phyloP scores from a whole-genome alignment of 75 land plant species.

The Cunninghamia lanceolata region DNA sequence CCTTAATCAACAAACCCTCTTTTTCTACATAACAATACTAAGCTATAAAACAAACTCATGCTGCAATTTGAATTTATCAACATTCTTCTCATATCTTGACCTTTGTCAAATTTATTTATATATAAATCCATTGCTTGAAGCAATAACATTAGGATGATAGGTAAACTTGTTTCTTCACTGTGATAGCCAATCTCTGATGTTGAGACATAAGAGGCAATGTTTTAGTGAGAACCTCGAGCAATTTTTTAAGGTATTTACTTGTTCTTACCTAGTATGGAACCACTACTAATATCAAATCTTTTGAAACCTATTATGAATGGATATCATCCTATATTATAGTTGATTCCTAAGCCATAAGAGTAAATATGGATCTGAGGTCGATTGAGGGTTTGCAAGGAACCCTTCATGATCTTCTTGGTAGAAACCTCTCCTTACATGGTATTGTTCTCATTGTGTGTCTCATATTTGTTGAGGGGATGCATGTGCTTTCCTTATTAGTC shows the following conservation, averaged over 20 bases:
- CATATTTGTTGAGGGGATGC: no score
- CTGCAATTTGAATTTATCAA: slow-evolving; percentile 32
- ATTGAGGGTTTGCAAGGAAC: no score
- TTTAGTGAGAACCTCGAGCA: slow-evolving; percentile 73
- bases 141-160: slow-evolving; percentile 50
- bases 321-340: slow-evolving; percentile 52
- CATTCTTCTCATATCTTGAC: not conserved
- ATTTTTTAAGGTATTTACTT: slow-evolving; percentile 29
- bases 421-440: no score
- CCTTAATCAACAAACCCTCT: no score
- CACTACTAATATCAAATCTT: slow-evolving; percentile 62
- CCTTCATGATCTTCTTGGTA: no score
- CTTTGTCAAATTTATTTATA: not conserved
- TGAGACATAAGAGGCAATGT: slow-evolving; percentile 64
- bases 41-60: slow-evolving; percentile 42
- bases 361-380: no score
- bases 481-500: no score
- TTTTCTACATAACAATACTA: no score
- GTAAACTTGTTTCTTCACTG: slow-evolving; percentile 56
- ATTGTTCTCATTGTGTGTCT: no score
- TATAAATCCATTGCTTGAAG: slow-evolving; percentile 33
- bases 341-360: no score
- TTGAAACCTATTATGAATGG: slow-evolving; percentile 64
- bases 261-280: slow-evolving; percentile 73
- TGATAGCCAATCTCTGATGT: slow-evolving; percentile 55